These are phyloP conservation scores for Bretziella fagacearum DNA, from an alignment of 2,329 filamentous ascomycete genomes.

Conservation along the genomic window DNA sequence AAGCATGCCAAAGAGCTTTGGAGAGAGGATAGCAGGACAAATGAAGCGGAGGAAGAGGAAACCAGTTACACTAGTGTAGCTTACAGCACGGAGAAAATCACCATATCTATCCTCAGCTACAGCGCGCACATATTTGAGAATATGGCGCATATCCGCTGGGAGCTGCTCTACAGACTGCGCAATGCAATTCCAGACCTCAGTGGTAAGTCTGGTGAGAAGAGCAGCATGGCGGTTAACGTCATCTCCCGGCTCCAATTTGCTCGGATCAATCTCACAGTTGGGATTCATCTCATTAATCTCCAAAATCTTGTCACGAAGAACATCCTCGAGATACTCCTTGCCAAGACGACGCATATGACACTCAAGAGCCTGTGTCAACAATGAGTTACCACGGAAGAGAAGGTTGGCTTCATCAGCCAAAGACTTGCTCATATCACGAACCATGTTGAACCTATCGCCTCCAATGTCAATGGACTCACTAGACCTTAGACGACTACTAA, in stretches of 20 bases:
- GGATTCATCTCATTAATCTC: conserved; percentile 84
- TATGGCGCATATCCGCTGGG: conserved; percentile 64
- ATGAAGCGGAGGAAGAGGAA: conserved; percentile 93
- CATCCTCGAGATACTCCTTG: conserved; percentile 80
- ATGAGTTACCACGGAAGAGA: conserved; percentile 83
- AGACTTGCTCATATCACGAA: conserved; percentile 63
- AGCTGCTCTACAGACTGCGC: conserved; percentile 55
- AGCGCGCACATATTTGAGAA: conserved; percentile 79
- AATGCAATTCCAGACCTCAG: conserved; percentile 74
- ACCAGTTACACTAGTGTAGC: conserved; percentile 86
- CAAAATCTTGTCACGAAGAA: conserved; percentile 65
- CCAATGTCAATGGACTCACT: conserved; percentile 47
- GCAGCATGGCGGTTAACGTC: conserved; percentile 75
- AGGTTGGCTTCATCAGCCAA: conserved; percentile 80
- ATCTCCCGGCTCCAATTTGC: conserved; percentile 46
- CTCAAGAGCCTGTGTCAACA: conserved; percentile 84
- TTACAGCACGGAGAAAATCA: conserved; percentile 74
- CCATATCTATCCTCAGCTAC: conserved; percentile 92
- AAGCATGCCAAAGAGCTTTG: conserved; percentile 78
- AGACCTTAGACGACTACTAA: conserved; percentile 52
- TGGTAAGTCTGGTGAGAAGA: conserved; percentile 57
- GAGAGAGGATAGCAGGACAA: conserved; percentile 88
- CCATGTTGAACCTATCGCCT: conserved; percentile 52
- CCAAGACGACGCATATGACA: conserved; percentile 90
- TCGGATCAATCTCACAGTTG: conserved; percentile 90